Evolutionary conservation across 2,329 filamentous ascomycete species (phyloP), one percentile per base, ranked within the genome.

Genomic region (Sporothrix schenckii): DNA sequence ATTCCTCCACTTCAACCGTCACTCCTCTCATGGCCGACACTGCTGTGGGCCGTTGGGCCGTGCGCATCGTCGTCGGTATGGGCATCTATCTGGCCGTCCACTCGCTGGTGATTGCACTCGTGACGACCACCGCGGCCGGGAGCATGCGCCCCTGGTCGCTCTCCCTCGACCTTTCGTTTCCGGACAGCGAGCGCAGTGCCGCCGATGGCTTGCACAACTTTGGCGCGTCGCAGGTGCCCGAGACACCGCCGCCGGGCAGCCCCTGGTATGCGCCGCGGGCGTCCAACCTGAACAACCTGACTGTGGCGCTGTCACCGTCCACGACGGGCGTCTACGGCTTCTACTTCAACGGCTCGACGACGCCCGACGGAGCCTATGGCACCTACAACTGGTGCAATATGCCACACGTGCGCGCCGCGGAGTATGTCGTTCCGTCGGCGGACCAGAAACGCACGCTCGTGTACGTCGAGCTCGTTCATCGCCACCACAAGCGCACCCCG

Each of bases 301-400:
- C 68, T 19, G 72, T 73, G 5, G 74, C 75, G 4, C 69, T 74
- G 39, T 21, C 39, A 9, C 14, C 67, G 2, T 13, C 14, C n/a
- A 34, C 63, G 11, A n/a, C 27, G 1, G 92, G 90, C 0, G 85
- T 89, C 0, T 89, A 92, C 77, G 91, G 90, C 1, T 94, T 93
- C 77, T 84, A 92, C 21, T 95, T 89, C 80, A 88, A 92, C 76
- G 84, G 85, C 47, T 92, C 90, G 0, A 74, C 80, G 1, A 86
- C 86, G 0, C 87, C 91, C 0, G 80, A 83, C 69, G 76, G 79
- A 0, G 74, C 82, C 50, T 90, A 91, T 79, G 87, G 88, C 6
- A 84, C 81, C 1, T 94, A 94, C 79, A 93, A 94, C 78, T 94
- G 85, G 85, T 95, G 92, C 80, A 94, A 95, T 76, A 95, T 95